phyloP scores from a whole-genome alignment of 352 stramenopile species.

The Phytophthora foliorum region DNA sequence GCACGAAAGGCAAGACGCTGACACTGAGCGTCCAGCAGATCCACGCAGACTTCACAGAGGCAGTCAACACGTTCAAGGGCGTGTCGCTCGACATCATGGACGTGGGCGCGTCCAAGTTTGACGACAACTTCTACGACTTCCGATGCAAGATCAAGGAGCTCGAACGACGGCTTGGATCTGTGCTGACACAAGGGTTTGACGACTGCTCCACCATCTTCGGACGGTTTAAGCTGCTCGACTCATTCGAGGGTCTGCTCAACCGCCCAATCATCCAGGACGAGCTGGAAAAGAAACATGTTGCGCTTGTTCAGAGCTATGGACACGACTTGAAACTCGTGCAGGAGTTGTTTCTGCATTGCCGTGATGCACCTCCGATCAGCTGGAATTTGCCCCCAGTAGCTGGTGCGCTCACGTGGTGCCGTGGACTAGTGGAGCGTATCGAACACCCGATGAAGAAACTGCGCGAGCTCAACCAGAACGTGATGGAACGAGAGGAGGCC shows the following conservation, averaged over 20 bases:
- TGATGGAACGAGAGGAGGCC: conserved; percentile 98
- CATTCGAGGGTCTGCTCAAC: conserved; percentile 96
- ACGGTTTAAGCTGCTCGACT: conserved; percentile 98
- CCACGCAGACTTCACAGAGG: conserved; percentile 95
- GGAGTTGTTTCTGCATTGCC: conserved; percentile 96
- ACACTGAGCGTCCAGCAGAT: conserved; percentile 96
- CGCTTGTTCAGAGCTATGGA: conserved; percentile 96
- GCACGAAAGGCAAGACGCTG: conserved; percentile 97
- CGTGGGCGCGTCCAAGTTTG: conserved; percentile 96
- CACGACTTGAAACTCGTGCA: conserved; percentile 98
- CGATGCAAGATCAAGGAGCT: conserved; percentile 98
- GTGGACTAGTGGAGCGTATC: conserved; percentile 96
- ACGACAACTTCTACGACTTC: conserved; percentile 98
- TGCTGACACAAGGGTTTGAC: conserved; percentile 97
- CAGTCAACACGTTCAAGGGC: conserved; percentile 95
- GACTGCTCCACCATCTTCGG: conserved; percentile 98
- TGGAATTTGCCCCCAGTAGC: conserved; percentile 97
- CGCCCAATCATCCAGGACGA: conserved; percentile 97
- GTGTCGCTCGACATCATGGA: conserved; percentile 99
- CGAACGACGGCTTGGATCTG: conserved; percentile 96
- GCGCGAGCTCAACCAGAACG: conserved; percentile 95
- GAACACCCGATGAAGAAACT: conserved; percentile 98
- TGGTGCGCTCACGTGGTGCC: conserved; percentile 96
- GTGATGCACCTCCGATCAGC: conserved; percentile 94
- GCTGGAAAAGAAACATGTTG: conserved; percentile 98